Conservation (phyloP, 768 basidiomycete species). For the Chalciporus piperatus region DNA sequence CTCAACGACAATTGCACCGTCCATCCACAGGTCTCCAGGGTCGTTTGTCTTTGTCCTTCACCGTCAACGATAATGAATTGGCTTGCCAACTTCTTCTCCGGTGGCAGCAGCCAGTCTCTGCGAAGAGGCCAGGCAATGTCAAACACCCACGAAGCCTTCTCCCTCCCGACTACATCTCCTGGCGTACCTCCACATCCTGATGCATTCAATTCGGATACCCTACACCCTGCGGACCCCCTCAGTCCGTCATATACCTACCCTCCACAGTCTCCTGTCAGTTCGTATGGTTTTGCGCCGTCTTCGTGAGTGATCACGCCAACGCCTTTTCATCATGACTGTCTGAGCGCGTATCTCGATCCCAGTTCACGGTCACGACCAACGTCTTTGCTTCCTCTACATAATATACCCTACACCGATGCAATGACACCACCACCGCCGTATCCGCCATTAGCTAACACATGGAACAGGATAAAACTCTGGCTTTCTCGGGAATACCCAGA, state of each 20-base stretch:
- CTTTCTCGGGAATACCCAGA: conserved; percentile 88
- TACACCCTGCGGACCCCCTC: conserved; percentile 47
- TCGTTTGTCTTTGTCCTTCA: conserved; percentile 5
- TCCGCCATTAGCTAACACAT: conserved; percentile 79
- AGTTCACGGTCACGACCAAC: conserved; percentile 47
- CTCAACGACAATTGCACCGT: conserved; percentile 3
- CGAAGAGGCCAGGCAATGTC: conserved; percentile 67
- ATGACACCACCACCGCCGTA: conserved; percentile 44
- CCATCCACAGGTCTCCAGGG: conserved; percentile 1
- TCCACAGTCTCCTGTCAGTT: conserved; percentile 50
- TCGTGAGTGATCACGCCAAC: conserved; percentile 39
- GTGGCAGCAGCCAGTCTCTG: conserved; percentile 45
- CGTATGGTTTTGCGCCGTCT: conserved; percentile 61
- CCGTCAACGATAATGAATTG: conserved; percentile 57
- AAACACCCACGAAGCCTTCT: conserved; percentile 86
- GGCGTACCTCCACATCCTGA: conserved; percentile 51
- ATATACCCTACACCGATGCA: conserved; percentile 44
- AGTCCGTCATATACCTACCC: conserved; percentile 74
- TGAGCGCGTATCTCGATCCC: conserved; percentile 5
- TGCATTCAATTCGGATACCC: conserved; percentile 55
- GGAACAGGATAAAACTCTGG: conserved; percentile 82
- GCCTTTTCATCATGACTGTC: conserved; percentile 1
- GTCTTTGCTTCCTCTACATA: conserved; percentile 68
- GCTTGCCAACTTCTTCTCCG: conserved; percentile 64
- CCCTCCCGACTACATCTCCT: conserved; percentile 74